Evolutionary conservation across 768 basidiomycete species (phyloP), one percentile per base, ranked within the genome.

Genomic region (Leccinellum albellum): DNA sequence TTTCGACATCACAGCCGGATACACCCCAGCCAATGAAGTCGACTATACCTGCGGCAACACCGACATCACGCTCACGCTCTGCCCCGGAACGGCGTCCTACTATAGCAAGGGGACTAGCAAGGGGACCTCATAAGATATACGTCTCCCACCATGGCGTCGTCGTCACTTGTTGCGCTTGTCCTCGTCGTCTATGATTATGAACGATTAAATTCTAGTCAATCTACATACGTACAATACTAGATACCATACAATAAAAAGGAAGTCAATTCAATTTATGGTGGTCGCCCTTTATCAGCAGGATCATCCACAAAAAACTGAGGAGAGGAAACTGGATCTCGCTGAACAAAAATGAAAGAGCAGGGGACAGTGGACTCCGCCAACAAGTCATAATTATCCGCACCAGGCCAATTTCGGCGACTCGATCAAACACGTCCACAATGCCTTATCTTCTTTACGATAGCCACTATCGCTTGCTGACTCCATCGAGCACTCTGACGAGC

Each of bases 11-110:
- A 20, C 7, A 53, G 64, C 10, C 35, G 58, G 54, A 24, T 61
- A 64, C 45, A 61, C 52, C 2, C 65, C 65, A 1, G 65, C 62
- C 33, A 58, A 66, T 40, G 20, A 49, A 28, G 65, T 66, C n/a
- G 65, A 53, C n/a, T 66, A 56, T 32, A 66, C 57, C 20, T 66
- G 65, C 53, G 7, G 26, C n/a, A 64, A 67, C 44, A 10, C 60
- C 5, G 59, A 50, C 6, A 61, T 67, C 33, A 63, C 61, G 12
- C 55, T 62, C 42, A 67, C 60, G 32, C 66, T 67, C 50, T 67
- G 65, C 57, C 56, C 62, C 4, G 60, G 59, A 28, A 57, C 44
- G 8, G 56, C 62, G 13, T 64, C 67, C 20, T 3, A 61, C 54
- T 37, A 37, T 17, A 37, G 35, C 35, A 37, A 37, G n/a, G n/a